Evolutionary conservation across 2,329 filamentous ascomycete species (phyloP), one percentile per base, ranked within the genome.

Genomic region (Parascedosporium putredinis): DNA sequence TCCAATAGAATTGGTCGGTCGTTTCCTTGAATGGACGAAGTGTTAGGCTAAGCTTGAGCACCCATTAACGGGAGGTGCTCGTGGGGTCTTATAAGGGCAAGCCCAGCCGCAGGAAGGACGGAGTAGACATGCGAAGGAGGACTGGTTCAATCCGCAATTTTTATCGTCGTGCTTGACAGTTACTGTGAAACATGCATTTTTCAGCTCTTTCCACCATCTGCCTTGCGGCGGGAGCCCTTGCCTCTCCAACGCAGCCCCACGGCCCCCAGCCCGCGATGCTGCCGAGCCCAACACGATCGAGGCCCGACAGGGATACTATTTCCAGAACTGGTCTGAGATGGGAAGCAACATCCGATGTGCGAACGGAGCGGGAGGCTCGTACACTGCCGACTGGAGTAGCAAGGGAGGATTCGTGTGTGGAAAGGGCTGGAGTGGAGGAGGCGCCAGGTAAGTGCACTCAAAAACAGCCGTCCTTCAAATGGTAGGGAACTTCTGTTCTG

Each of bases 351-450:
- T 72, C 9, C 67, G 61, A 31, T 75, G 74, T 59, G 68, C 56
- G 49, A 75, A 75, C 57, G 64, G 64, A 1, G 55, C 57, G 3
- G 64, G 55, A 2, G 72, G 72, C 1, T 56, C 62, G 23, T 77
- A 75, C 63, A 66, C 56, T 20, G 64, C 71, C 0, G 57, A 55
- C 36, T 78, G 74, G 75, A 58, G 52, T 38, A 65, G 66, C 45
- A 62, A 59, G 18, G 74, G 74, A 27, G 76, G 79, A 65, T 73
- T 78, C 44, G 75, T 78, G 29, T 74, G 67, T 51, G 78, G 77
- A 25, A 80, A 79, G 62, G 77, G 78, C 31, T 80, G 76, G 75
- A 71, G 70, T 50, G 69, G 74, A 14, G 76, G 76, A 45, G 65
- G 61, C 51, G 61, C 65, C 22, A 66, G 72, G 73, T 78, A 67